phyloP scores from a whole-genome alignment of 2,329 filamentous ascomycete genomes.

The Apiospora arundinis region DNA sequence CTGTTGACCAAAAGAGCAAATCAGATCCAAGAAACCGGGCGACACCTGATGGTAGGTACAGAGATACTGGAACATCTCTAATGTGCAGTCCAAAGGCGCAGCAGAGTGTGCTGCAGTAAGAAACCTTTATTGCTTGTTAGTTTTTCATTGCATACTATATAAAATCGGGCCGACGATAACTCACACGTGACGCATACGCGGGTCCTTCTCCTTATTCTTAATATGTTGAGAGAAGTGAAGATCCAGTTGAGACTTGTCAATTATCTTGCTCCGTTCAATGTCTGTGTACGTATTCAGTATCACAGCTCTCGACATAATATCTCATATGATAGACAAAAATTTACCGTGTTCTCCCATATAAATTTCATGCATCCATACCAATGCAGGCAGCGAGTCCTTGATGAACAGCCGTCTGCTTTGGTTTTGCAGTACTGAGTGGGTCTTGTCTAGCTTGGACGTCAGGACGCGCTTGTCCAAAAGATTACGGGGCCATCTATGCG shows the following conservation, averaged over 20 bases:
- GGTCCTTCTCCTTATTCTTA: background rate
- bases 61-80: background rate
- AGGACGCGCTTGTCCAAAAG: background rate
- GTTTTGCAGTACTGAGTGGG: background rate
- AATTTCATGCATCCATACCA: background rate
- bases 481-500: background rate
- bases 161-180: no score
- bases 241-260: background rate
- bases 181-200: background rate
- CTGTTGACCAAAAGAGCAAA: background rate
- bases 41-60: background rate
- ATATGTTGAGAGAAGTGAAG: background rate
- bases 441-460: background rate
- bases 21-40: background rate
- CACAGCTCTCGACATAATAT: no score
- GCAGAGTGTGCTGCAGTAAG: background rate
- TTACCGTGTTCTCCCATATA: background rate
- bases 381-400: background rate
- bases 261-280: background rate
- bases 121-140: background rate
- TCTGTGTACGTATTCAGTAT: background rate
- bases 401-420: background rate
- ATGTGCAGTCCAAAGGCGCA: background rate
- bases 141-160: no score
- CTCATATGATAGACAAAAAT: no score